phyloP scores from a whole-genome alignment of 768 basidiomycete genomes.

The Naganishia friedmannii region DNA sequence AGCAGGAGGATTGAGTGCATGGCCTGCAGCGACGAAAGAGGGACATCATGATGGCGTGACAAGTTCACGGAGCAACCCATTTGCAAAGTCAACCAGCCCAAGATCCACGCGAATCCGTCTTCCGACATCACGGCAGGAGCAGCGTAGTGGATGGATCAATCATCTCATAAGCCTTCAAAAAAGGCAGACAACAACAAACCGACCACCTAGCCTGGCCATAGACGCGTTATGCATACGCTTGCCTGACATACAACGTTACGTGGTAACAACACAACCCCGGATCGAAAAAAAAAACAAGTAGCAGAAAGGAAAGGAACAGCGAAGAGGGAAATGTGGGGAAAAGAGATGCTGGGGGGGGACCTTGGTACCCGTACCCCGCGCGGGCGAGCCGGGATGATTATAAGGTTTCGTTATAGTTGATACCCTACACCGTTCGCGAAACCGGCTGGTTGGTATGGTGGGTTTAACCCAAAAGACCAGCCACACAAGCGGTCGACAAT shows the following conservation, averaged over 20 bases:
- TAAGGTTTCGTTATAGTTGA: conserved; percentile 3
- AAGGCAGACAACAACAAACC: not conserved
- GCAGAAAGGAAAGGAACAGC: not conserved
- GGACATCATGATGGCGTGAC: too few relatives aligned
- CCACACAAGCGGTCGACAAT: conserved; percentile 38
- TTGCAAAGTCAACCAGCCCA: not conserved
- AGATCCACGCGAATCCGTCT: not conserved
- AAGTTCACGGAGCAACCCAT: too few relatives aligned
- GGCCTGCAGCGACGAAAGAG: too few relatives aligned
- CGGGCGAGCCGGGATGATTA: not conserved
- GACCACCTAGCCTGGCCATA: conserved; percentile 2
- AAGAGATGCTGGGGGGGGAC: not conserved
- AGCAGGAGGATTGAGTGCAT: too few relatives aligned
- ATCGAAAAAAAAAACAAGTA: too few relatives aligned
- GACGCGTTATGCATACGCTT: not conserved
- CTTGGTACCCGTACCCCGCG: not conserved
- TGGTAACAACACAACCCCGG: not conserved
- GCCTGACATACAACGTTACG: conserved; percentile 6
- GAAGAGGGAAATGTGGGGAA: not conserved
- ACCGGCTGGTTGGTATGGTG: not conserved
- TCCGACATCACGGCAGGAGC: too few relatives aligned
- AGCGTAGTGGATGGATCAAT: not conserved
- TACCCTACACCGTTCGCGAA: not conserved
- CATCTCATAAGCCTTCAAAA: not conserved
- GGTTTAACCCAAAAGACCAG: conserved; percentile 30